Conservation (phyloP, 176 grass and related monocot genomes). For the Stipa capillata region DNA sequence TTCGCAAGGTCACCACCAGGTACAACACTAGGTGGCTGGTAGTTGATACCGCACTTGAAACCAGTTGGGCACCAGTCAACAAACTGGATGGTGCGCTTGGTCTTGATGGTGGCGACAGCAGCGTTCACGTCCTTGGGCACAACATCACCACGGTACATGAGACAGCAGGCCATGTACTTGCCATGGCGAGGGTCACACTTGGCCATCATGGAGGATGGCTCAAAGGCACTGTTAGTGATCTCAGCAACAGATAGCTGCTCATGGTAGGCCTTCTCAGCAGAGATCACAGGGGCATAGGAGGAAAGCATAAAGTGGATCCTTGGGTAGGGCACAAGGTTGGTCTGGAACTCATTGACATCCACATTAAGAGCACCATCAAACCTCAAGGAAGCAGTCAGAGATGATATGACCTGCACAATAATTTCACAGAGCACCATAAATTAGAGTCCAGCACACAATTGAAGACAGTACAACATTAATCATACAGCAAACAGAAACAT, state of each 20-base stretch:
- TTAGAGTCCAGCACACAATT: neutral
- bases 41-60: slow-evolving; percentile 50
- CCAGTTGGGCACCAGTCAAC: slow-evolving; percentile 44
- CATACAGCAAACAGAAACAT: neutral
- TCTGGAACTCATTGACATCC: slow-evolving; percentile 44
- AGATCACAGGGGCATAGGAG: slow-evolving; percentile 35
- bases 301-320: slow-evolving; percentile 57
- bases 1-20: slow-evolving; percentile 31
- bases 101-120: slow-evolving; percentile 35
- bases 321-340: slow-evolving; percentile 36
- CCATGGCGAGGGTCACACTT: slow-evolving; percentile 38
- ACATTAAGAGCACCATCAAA: slow-evolving; percentile 46
- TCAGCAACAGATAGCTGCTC: slow-evolving; percentile 40
- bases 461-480: neutral
- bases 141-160: slow-evolving; percentile 38
- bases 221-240: slow-evolving; percentile 36
- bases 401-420: slow-evolving; percentile 32
- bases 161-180: slow-evolving; percentile 29
- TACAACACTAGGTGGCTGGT: slow-evolving; percentile 31
- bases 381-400: slow-evolving; percentile 36
- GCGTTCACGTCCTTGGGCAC: slow-evolving; percentile 30
- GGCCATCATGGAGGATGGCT: slow-evolving; percentile 48
- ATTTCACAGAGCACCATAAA: neutral
- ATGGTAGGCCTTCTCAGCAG: slow-evolving; percentile 39
- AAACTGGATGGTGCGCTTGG: slow-evolving; percentile 47